phyloP scores from a whole-genome alignment of 1,284 basidiomycete species.

The Papiliotrema laurentii region DNA sequence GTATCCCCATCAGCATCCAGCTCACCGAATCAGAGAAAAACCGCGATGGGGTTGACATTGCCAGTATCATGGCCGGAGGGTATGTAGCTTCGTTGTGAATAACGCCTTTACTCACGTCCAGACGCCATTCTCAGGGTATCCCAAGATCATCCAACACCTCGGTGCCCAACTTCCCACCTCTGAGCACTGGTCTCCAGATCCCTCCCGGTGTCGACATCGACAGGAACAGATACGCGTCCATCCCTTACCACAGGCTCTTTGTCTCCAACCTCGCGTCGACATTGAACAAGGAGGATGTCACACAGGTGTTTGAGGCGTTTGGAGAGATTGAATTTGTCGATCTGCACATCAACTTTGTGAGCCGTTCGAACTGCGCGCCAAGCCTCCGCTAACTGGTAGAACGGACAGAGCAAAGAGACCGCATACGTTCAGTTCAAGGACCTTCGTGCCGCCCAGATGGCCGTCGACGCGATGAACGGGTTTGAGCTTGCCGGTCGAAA shows the following conservation, averaged over 20 bases:
- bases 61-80: slow-evolving; percentile 9
- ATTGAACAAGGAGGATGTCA: slow-evolving; percentile 91
- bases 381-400: neutral
- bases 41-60: slow-evolving; percentile 51
- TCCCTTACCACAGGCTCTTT: slow-evolving; percentile 70
- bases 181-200: slow-evolving; percentile 28
- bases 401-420: slow-evolving; percentile 91
- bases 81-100: slow-evolving; percentile 1
- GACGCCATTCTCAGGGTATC: slow-evolving; percentile 2
- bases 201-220: slow-evolving; percentile 44
- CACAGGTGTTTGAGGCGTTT: slow-evolving; percentile 97
- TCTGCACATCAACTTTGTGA: slow-evolving; percentile 71
- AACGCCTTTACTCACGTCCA: neutral
- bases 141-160: slow-evolving; percentile 12
- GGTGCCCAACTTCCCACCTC: slow-evolving; percentile 30
- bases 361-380: slow-evolving; percentile 6
- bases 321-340: slow-evolving; percentile 97
- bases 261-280: slow-evolving; percentile 96
- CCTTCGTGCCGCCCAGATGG: slow-evolving; percentile 87
- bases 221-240: slow-evolving; percentile 45
- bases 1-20: slow-evolving; percentile 92
- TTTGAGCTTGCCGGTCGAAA: slow-evolving; percentile 93
- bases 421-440: slow-evolving; percentile 96
- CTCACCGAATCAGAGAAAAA: slow-evolving; percentile 95
- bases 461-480: slow-evolving; percentile 95